These are phyloP conservation scores for Aspergillus panamensis DNA, from an alignment of 495 filamentous ascomycete species.

Conservation along the genomic window DNA sequence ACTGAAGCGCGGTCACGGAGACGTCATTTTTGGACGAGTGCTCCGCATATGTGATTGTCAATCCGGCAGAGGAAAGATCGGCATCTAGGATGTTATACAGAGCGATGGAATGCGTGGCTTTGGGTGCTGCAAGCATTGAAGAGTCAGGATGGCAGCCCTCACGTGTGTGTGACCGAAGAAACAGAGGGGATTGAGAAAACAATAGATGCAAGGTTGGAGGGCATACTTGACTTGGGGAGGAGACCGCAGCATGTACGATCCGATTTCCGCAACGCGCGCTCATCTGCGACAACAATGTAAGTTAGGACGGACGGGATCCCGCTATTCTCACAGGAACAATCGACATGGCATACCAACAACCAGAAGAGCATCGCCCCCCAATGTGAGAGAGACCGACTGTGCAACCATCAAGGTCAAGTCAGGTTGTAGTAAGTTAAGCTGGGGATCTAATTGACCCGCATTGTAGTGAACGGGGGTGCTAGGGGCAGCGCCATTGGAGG, in stretches of 20 bases:
- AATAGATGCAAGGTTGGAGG: background rate
- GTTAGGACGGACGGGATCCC: slow-evolving; percentile 1
- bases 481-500: slow-evolving; percentile 16
- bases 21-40: slow-evolving; percentile 53
- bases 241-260: slow-evolving; percentile 39
- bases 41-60: slow-evolving; percentile 74
- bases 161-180: background rate
- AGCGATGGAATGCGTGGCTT: slow-evolving; percentile 55
- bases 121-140: slow-evolving; percentile 20
- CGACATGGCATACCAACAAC: slow-evolving; percentile 50
- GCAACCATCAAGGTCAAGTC: slow-evolving; percentile 52
- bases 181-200: background rate
- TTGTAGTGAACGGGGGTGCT: slow-evolving; percentile 18
- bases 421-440: slow-evolving; percentile 27
- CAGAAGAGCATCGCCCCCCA: slow-evolving; percentile 62
- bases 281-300: slow-evolving; percentile 21
- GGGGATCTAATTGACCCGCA: slow-evolving; percentile 20
- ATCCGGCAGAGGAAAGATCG: slow-evolving; percentile 53
- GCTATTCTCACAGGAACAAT: slow-evolving; percentile 2
- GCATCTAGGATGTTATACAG: slow-evolving; percentile 87
- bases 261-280: slow-evolving; percentile 32
- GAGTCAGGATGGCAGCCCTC: slow-evolving; percentile 18
- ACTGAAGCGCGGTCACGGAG: slow-evolving; percentile 55
- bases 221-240: slow-evolving; percentile 32
- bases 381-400: slow-evolving; percentile 57